Conservation (phyloP, 2,329 filamentous ascomycete genomes). For the Aureobasidium sp. region DNA sequence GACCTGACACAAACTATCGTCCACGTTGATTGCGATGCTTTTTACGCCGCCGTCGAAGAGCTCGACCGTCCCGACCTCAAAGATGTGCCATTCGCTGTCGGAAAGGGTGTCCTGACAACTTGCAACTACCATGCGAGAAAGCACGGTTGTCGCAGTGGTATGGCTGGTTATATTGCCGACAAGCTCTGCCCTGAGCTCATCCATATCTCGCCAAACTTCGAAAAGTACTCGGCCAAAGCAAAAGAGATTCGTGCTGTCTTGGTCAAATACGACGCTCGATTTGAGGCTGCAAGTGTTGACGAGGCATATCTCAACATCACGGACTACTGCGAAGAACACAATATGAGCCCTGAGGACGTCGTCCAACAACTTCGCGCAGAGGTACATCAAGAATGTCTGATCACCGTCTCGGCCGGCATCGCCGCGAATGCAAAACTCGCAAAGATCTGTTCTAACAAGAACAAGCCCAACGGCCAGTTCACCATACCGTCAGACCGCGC, state of each 20-base stretch:
- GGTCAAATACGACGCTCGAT: conserved; percentile 78
- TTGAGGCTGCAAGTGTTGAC: conserved; percentile 90
- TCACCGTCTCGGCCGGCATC: conserved; percentile 91
- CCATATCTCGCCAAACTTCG: conserved; percentile 74
- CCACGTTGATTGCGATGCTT: conserved; percentile 94
- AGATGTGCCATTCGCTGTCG: conserved; percentile 83
- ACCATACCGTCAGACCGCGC: conserved; percentile 61
- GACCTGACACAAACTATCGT: conserved; percentile 80
- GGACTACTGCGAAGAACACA: conserved; percentile 62
- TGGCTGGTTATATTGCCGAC: conserved; percentile 92
- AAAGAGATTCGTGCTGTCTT: conserved; percentile 77
- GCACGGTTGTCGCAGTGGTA: conserved; percentile 85
- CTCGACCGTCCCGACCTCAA: conserved; percentile 69
- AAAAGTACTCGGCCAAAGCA: conserved; percentile 86
- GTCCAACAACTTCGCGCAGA: conserved; percentile 71
- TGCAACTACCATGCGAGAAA: conserved; percentile 86
- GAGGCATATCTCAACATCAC: conserved; percentile 97
- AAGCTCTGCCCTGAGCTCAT: conserved; percentile 85
- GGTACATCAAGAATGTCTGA: conserved; percentile 64
- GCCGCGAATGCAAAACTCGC: conserved; percentile 87
- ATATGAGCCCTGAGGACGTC: conserved; percentile 60
- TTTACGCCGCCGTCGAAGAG: conserved; percentile 89
- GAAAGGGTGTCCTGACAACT: conserved; percentile 60
- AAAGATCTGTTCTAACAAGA: conserved; percentile 91
- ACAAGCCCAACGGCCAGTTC: conserved; percentile 95